Evolutionary conservation across 2,329 filamentous ascomycete genomes (phyloP).

Genomic region (Tolypocladium guangdongense): DNA sequence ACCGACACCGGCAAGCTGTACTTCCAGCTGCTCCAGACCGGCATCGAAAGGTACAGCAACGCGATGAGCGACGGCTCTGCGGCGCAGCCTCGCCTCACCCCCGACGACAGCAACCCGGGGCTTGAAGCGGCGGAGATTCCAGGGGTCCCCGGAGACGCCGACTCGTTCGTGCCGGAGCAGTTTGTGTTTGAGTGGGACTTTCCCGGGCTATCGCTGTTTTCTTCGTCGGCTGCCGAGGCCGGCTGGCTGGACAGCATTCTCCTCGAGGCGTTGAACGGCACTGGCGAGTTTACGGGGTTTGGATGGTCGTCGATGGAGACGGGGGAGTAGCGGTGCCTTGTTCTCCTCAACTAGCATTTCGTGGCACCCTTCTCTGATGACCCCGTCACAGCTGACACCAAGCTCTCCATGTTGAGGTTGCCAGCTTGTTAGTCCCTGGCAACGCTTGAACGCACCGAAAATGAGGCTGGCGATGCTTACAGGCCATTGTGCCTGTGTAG

Average conservation of each 20-base stretch:
- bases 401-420: no score
- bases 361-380: no score
- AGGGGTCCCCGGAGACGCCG: conserved; percentile 5
- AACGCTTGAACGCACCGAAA: no score
- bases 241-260: conserved; percentile 16
- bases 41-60: conserved; percentile 10
- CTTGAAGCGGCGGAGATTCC: neutral
- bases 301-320: conserved; percentile 1
- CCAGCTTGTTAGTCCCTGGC: no score
- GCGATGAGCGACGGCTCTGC: neutral
- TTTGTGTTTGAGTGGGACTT: conserved; percentile 50
- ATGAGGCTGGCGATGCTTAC: no score
- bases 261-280: conserved; percentile 9
- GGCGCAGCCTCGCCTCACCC: neutral
- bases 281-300: conserved; percentile 11
- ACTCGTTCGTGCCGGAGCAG: conserved; percentile 41
- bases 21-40: conserved; percentile 12
- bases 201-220: conserved; percentile 36
- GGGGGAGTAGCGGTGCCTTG: neutral
- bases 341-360: neutral
- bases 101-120: neutral
- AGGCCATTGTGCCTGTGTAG: no score
- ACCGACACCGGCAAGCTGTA: conserved; percentile 23
- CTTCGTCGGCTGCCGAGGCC: conserved; percentile 12
- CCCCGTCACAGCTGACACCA: neutral